phyloP scores from a whole-genome alignment of 2,329 filamentous ascomycete genomes.

The Rutstroemia sp. region DNA sequence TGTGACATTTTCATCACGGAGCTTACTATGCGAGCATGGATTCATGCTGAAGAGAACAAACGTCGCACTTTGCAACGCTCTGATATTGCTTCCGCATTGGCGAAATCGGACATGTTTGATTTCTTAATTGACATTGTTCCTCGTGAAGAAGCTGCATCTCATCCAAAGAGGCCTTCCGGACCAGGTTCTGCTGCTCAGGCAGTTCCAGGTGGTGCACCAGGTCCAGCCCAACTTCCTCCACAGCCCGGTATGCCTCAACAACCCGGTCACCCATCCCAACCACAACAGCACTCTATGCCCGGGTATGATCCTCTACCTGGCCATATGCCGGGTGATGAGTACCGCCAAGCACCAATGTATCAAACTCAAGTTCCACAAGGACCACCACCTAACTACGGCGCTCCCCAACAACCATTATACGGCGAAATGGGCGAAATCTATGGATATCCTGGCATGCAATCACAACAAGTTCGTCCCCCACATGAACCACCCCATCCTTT shows the following conservation, averaged over 20 bases:
- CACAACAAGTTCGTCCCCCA: constrained; percentile 63
- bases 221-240: constrained; percentile 42
- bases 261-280: constrained; percentile 37
- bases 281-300: constrained; percentile 54
- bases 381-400: constrained; percentile 64
- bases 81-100: constrained; percentile 90
- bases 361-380: constrained; percentile 69
- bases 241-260: constrained; percentile 40
- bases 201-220: constrained; percentile 41
- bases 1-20: constrained; percentile 99
- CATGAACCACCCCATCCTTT: background rate
- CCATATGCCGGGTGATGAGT: constrained; percentile 67
- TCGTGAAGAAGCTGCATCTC: constrained; percentile 81
- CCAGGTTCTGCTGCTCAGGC: constrained; percentile 36
- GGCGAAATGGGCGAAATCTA: constrained; percentile 81
- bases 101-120: constrained; percentile 99
- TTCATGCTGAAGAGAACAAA: constrained; percentile 98
- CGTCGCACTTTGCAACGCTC: constrained; percentile 88
- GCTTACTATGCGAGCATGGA: constrained; percentile 98
- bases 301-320: constrained; percentile 52
- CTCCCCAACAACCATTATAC: constrained; percentile 71
- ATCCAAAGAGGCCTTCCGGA: constrained; percentile 64
- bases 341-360: constrained; percentile 79
- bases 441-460: constrained; percentile 69
- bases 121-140: constrained; percentile 99